Conservation (phyloP, 2,329 filamentous ascomycete genomes). For the Incumbomyces delicatus region DNA sequence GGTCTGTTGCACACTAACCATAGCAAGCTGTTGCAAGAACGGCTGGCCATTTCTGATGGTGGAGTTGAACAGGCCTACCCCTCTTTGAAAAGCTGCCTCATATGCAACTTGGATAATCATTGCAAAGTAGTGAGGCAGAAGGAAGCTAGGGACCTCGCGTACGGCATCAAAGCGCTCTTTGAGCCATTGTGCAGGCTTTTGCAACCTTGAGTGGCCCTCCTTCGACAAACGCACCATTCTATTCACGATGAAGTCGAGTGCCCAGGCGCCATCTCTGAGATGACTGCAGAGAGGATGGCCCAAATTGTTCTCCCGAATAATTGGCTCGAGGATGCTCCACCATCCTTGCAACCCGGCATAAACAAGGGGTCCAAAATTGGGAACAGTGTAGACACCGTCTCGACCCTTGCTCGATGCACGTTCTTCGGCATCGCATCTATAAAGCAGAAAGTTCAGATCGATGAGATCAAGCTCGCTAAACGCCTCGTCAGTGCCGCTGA, state of each 20-base stretch:
- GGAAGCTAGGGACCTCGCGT: conserved; percentile 72
- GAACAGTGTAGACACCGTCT: conserved; percentile 84
- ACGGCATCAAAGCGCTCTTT: conserved; percentile 78
- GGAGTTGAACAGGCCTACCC: conserved; percentile 66
- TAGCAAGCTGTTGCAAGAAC: conserved; percentile 77
- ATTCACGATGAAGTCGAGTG: conserved; percentile 74
- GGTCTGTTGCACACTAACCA: conserved; percentile 87
- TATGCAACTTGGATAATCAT: conserved; percentile 82
- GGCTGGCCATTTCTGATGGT: conserved; percentile 72
- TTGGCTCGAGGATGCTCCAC: conserved; percentile 82
- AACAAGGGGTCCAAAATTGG: conserved; percentile 71
- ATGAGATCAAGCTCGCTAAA: conserved; percentile 65
- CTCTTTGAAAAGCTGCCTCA: conserved; percentile 67
- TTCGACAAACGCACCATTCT: conserved; percentile 65
- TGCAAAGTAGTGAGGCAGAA: conserved; percentile 87
- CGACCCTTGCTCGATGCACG: conserved; percentile 65
- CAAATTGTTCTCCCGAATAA: conserved; percentile 81
- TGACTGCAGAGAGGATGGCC: conserved; percentile 91
- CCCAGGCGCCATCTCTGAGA: conserved; percentile 83
- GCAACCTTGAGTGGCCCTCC: conserved; percentile 53
- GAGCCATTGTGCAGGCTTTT: conserved; percentile 65
- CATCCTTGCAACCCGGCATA: conserved; percentile 97
- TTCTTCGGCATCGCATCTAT: conserved; percentile 84
- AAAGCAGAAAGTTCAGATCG: conserved; percentile 85
- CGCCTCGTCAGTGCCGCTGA: conserved; percentile 66